Evolutionary conservation across 768 basidiomycete species (phyloP).

Genomic region (Phanerodontia chrysosporium): DNA sequence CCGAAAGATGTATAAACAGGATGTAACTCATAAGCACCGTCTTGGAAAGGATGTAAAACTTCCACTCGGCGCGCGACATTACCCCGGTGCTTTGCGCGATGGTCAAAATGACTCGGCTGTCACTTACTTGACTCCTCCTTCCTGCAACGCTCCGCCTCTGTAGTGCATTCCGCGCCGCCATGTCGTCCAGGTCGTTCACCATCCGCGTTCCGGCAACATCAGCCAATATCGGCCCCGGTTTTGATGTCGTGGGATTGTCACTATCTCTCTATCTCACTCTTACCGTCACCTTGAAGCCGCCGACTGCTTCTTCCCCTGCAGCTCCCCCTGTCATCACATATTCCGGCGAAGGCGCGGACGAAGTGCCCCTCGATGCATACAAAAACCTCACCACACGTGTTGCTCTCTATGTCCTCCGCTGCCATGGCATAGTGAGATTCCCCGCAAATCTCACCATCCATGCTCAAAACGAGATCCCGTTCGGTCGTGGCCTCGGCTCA

Average conservation of each 20-base stretch:
- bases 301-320: slow-evolving; percentile 30
- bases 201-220: slow-evolving; percentile 95
- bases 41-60: neutral
- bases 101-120: slow-evolving; percentile 6
- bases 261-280: slow-evolving; percentile 83
- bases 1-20: slow-evolving; percentile 7
- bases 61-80: neutral
- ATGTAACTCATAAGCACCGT: neutral
- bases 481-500: slow-evolving; percentile 94
- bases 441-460: slow-evolving; percentile 74
- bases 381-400: slow-evolving; percentile 97
- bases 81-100: neutral
- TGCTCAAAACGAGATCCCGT: slow-evolving; percentile 91
- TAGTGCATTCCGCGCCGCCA: slow-evolving; percentile 2
- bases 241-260: slow-evolving; percentile 98
- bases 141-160: neutral
- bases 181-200: slow-evolving; percentile 38
- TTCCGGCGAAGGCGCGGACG: slow-evolving; percentile 82
- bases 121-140: neutral
- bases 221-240: slow-evolving; percentile 97
- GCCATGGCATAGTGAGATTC: slow-evolving; percentile 69
- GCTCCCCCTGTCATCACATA: slow-evolving; percentile 65
- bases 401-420: slow-evolving; percentile 95
- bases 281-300: slow-evolving; percentile 46
- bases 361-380: slow-evolving; percentile 92